Evolutionary conservation across 208 protist genomes (phyloP), one percentile per base, ranked within the genome.

Genomic region (Acanthamoeba sp.): DNA sequence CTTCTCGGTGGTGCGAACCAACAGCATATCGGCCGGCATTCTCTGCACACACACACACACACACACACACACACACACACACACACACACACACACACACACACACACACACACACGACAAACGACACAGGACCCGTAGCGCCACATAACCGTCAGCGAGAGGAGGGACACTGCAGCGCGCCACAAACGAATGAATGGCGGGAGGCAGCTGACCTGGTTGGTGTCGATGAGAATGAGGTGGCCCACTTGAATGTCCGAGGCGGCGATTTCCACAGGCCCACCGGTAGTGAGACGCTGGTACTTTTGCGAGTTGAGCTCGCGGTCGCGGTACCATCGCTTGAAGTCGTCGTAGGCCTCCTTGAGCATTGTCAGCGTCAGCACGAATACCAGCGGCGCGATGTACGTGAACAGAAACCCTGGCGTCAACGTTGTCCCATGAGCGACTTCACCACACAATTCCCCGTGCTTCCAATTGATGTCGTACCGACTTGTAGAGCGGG

Each of bases 381-480:
- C 98, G 94, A 99, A 96, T 18, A 96, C 96, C 1, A 99, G 96
- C 48, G 99, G 99, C 16, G 98, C 98, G 64, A 99, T 97, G 95
- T 99, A 99, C 6, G 98, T 99, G 94, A 99, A 98, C 80, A 99
- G 71, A 95, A 99, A 99, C 22, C n/a, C n/a, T n/a, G n/a, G n/a
- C n/a, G n/a, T n/a, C n/a, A n/a, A n/a, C n/a, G n/a, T n/a, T n/a
- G n/a, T n/a, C n/a, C n/a, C n/a, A n/a, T n/a, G n/a, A n/a, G n/a
- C n/a, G n/a, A n/a, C n/a, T n/a, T n/a, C n/a, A n/a, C n/a, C n/a
- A n/a, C n/a, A n/a, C n/a, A n/a, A n/a, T n/a, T n/a, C n/a, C n/a
- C n/a, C n/a, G n/a, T n/a, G n/a, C n/a, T n/a, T n/a, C n/a, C n/a
- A n/a, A n/a, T n/a, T n/a, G n/a, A n/a, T n/a, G n/a, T n/a, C n/a